phyloP scores from a whole-genome alignment of 257 asterid species.

The Scutellaria baicalensis region DNA sequence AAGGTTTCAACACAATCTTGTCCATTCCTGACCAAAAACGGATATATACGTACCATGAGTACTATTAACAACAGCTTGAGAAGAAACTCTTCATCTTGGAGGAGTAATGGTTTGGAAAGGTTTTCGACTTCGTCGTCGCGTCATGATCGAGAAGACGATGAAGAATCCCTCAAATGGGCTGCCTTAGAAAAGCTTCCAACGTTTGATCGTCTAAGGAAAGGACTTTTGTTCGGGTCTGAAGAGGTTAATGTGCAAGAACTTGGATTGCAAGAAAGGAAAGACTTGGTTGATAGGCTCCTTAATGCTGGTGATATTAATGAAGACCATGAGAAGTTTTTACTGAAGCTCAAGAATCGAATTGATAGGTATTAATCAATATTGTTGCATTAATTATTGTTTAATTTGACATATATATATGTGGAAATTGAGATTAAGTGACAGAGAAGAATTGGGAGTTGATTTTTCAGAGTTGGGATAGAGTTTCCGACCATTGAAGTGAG shows the following conservation, averaged over 20 bases:
- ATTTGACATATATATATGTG: no score
- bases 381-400: no score
- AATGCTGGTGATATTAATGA: conserved; percentile 21
- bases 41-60: no score
- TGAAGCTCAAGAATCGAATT: conserved; percentile 26
- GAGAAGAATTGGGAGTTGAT: no score
- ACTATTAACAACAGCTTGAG: background rate
- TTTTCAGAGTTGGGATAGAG: conserved; percentile 35
- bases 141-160: conserved; percentile 30
- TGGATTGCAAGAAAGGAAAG: conserved; percentile 18
- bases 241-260: conserved; percentile 20
- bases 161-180: conserved; percentile 46
- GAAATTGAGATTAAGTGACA: no score
- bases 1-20: no score
- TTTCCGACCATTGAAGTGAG: conserved; percentile 35
- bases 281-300: conserved; percentile 26
- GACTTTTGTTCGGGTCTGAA: conserved; percentile 22
- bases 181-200: conserved; percentile 44
- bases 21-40: background rate
- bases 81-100: background rate
- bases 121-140: conserved; percentile 10
- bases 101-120: background rate
- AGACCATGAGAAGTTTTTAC: conserved; percentile 26
- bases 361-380: conserved; percentile 20
- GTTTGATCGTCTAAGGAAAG: conserved; percentile 43